Evolutionary conservation across 495 filamentous ascomycete genomes (phyloP).

Genomic region (Trichoderma gamsii): DNA sequence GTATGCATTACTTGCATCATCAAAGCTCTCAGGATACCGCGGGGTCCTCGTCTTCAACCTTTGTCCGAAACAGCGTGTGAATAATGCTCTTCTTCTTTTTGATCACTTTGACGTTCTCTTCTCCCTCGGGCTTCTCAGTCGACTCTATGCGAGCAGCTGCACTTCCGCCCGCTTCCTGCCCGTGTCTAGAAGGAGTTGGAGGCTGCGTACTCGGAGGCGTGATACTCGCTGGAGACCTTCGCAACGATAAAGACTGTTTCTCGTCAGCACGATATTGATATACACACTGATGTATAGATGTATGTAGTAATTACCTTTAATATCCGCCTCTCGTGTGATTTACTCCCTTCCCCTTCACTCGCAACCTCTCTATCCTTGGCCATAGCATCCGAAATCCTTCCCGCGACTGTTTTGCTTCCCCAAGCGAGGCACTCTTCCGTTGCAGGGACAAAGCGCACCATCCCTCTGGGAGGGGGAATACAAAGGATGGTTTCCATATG

Average conservation of each 20-base stretch:
- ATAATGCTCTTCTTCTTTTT: slow-evolving; percentile 9
- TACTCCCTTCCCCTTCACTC: neutral
- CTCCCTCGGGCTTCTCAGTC: neutral
- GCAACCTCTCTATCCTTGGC: neutral
- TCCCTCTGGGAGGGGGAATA: slow-evolving; percentile 56
- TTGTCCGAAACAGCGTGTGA: neutral
- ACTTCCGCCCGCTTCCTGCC: neutral
- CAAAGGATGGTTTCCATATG: slow-evolving; percentile 63
- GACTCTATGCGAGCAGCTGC: neutral
- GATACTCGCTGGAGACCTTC: neutral
- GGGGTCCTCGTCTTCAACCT: neutral
- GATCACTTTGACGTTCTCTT: neutral
- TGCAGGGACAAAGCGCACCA: slow-evolving; percentile 64
- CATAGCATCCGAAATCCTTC: slow-evolving; percentile 59
- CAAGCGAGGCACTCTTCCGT: slow-evolving; percentile 64
- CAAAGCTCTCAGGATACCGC: neutral
- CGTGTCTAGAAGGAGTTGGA: neutral
- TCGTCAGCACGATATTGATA: neutral
- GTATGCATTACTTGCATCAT: neutral
- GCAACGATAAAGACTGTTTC: neutral
- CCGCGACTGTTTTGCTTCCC: slow-evolving; percentile 61
- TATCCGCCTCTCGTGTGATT: neutral
- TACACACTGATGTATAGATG: neutral
- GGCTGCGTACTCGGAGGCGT: neutral
- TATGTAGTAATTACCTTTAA: neutral